Conservation (phyloP, 257 asterid species). For the Solanum neorickii region DNA sequence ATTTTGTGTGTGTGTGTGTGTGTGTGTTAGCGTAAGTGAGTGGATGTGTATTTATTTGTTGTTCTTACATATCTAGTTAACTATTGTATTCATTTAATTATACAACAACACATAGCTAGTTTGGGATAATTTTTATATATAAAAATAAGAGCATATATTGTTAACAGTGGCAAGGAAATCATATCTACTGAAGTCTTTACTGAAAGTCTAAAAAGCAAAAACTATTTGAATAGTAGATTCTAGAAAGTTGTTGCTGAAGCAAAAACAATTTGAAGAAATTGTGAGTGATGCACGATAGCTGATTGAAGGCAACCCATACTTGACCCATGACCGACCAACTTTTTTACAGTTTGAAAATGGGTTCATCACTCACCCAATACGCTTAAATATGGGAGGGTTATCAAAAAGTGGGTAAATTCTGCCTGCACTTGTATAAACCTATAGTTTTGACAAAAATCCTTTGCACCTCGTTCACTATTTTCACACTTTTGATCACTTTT, state of each 20-base stretch:
- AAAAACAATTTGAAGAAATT: not conserved
- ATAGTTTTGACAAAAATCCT: not conserved
- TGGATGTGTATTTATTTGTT: not conserved
- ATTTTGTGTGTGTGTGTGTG: not conserved
- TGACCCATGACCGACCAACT: not conserved
- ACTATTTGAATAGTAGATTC: not conserved
- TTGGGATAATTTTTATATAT: not conserved
- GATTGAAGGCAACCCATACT: not conserved
- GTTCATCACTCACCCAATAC: not conserved
- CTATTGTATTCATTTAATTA: not conserved
- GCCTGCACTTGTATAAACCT: not conserved
- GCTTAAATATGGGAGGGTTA: not conserved
- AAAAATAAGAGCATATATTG: not conserved
- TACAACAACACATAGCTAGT: not conserved
- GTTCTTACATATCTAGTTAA: not conserved
- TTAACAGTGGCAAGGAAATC: not conserved
- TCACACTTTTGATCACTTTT: not conserved
- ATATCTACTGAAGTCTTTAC: not conserved
- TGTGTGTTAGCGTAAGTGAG: not conserved
- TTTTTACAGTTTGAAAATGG: not conserved
- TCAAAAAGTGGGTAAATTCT: not conserved
- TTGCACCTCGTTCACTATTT: not conserved
- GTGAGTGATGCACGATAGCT: not conserved
- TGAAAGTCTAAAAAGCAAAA: not conserved
- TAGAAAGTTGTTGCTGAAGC: not conserved